A percentile compares a stretch with the other conserved stretches of the same genome.
Evolutionary conservation across 2,329 filamentous ascomycete genomes (phyloP).

Genomic region (Calycina marina): DNA sequence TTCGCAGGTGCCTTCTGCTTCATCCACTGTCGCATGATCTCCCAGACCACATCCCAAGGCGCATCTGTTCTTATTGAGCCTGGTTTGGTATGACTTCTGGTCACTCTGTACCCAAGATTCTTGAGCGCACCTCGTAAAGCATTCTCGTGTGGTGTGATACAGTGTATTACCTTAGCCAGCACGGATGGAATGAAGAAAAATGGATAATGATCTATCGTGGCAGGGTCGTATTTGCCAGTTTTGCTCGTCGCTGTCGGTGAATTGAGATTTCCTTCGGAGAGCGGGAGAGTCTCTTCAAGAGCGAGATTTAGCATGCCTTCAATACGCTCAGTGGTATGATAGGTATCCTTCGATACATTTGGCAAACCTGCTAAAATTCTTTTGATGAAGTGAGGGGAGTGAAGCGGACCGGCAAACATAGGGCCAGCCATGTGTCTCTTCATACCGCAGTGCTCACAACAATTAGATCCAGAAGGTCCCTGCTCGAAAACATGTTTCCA

Average conservation of each 20-base stretch:
- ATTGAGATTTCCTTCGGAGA: constrained; percentile 9
- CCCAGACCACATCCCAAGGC: constrained; percentile 80
- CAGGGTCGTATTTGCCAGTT: constrained; percentile 35
- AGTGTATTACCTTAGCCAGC: constrained; percentile 65
- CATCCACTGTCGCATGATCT: constrained; percentile 85
- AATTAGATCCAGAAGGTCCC: constrained; percentile 49
- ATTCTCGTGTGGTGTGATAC: constrained; percentile 64
- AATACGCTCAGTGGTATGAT: constrained; percentile 67
- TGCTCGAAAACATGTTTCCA: constrained; percentile 68
- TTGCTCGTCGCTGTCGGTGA: constrained; percentile 26
- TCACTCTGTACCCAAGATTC: constrained; percentile 66
- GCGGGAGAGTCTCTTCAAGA: constrained; percentile 48
- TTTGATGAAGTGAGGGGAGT: constrained; percentile 71
- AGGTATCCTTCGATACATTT: constrained; percentile 49
- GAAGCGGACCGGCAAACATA: constrained; percentile 86
- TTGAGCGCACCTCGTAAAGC: constrained; percentile 68
- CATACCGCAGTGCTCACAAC: constrained; percentile 71
- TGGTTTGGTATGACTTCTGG: constrained; percentile 75
- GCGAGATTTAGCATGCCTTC: constrained; percentile 87
- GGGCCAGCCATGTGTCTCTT: constrained; percentile 83
- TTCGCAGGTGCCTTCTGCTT: constrained; percentile 69
- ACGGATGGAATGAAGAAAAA: constrained; percentile 75
- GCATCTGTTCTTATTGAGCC: constrained; percentile 91
- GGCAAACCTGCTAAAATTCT: constrained; percentile 62
- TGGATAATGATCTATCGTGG: constrained; percentile 55